phyloP scores from a whole-genome alignment of 371 early-diverging fungal genomes.

The Haplosporangium sp. region DNA sequence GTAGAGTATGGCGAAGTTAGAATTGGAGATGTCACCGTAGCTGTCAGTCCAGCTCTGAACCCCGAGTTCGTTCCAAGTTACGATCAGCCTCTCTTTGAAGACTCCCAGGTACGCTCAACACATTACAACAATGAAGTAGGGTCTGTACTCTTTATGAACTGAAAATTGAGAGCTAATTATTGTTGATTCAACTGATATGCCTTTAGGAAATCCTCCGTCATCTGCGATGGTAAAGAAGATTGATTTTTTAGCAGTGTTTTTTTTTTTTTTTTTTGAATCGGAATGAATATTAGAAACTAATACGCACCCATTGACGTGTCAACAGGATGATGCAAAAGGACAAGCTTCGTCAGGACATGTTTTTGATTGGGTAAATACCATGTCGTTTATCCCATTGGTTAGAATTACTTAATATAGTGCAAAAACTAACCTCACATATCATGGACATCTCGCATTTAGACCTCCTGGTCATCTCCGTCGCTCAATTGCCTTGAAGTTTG shows the following conservation, averaged over 20 bases:
- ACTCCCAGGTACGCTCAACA: conserved; percentile 66
- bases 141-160: too few species aligned
- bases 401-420: too few species aligned
- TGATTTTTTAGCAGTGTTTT: too few species aligned
- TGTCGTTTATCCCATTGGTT: not conserved
- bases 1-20: conserved; percentile 53
- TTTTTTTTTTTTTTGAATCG: too few species aligned
- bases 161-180: not conserved
- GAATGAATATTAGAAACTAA: not conserved
- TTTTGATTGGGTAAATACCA: conserved; percentile 73
- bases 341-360: conserved; percentile 86
- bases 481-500: conserved; percentile 78
- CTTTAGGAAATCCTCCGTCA: conserved; percentile 78
- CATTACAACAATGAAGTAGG: too few species aligned
- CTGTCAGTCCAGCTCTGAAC: conserved; percentile 63
- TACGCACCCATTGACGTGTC: not conserved
- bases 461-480: conserved; percentile 83
- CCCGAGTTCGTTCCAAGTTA: conserved; percentile 78
- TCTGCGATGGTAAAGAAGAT: conserved; percentile 66
- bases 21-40: conserved; percentile 75
- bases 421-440: not conserved
- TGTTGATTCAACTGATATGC: not conserved
- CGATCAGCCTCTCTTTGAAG: conserved; percentile 71
- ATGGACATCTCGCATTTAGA: conserved; percentile 11
- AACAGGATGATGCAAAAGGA: conserved; percentile 78